Evolutionary conservation across 1,284 basidiomycete species (phyloP).

Genomic region (Apiotrichum siamense): DNA sequence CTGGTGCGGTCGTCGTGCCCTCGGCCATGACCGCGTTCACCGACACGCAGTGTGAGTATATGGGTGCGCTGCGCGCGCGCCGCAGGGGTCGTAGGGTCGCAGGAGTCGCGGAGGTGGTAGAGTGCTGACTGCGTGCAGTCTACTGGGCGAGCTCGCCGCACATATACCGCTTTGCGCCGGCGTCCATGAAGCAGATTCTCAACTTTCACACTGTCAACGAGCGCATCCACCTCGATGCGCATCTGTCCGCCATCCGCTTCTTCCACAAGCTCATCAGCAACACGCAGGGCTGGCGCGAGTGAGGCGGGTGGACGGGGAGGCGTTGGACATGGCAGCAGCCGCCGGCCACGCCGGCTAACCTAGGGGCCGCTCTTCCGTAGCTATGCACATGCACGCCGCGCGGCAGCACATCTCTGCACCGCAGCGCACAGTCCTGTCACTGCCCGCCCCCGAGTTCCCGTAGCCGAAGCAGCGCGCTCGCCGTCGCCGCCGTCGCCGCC

Average conservation of each 20-base stretch:
- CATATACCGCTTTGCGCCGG: constrained; percentile 28
- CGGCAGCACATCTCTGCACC: too few species aligned
- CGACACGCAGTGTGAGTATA: constrained; percentile 18
- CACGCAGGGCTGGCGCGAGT: constrained; percentile 12
- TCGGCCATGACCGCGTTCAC: constrained; percentile 18
- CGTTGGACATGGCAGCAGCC: background rate
- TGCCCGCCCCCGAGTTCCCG: too few species aligned
- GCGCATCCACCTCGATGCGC: constrained; percentile 22
- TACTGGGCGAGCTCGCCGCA: constrained; percentile 20
- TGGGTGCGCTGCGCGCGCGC: too few species aligned
- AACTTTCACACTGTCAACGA: constrained; percentile 27
- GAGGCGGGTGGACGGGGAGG: background rate
- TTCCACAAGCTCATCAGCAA: constrained; percentile 21
- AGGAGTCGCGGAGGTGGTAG: too few species aligned
- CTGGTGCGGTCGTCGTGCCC: constrained; percentile 13
- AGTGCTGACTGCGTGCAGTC: too few species aligned
- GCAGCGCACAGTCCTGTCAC: too few species aligned
- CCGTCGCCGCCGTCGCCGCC: too few species aligned
- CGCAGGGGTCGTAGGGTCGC: too few species aligned
- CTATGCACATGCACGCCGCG: too few species aligned
- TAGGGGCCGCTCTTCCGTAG: too few species aligned
- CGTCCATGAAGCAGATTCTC: constrained; percentile 8
- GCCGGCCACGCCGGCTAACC: constrained; percentile 1
- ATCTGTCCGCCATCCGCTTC: constrained; percentile 18
- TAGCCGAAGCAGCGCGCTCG: too few species aligned